Evolutionary conservation across 257 asterid species (phyloP), one percentile per base, ranked within the genome.

Genomic region (Forsythia viridissima): DNA sequence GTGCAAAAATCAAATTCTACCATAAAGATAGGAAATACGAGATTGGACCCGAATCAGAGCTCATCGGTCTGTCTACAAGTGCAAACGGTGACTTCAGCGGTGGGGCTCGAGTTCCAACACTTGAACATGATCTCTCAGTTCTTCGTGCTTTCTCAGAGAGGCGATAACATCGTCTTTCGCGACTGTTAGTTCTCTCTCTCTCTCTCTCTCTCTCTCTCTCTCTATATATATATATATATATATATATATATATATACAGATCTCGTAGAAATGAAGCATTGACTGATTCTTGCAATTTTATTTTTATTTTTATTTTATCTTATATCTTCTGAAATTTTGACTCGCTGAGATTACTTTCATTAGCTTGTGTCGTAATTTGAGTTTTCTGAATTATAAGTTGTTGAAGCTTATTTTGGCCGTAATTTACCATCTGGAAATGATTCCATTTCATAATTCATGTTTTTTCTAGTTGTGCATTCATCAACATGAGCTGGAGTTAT

Each of bases 141-240:
- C 89, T 96, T 96, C 79, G 97, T 96, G 68, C 99, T 96, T 75
- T 96, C 99, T 10, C 99, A 93, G 83, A 91, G 98, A 84, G 97
- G 98, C 88, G 98, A 96, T 66, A 96, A 91, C 88, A 96, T 96
- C 91, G 98, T 96, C 77, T 93, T 96, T 76, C 96, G 98, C 59
- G 99, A 96, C 80, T 96, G 98, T 96, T 59, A 38, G 91, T 72
- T 82, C 44, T 18, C 51, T 43, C 51, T 43, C 51, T 43, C 12
- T 43, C 51, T 43, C 21, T 52, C 20, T 55, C 65, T 52, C 2
- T 70, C 38, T 5, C 34, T 30, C 34, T 30, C 34, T 30, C 34
- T 30, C 34, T 30, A 0, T 30, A 1, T 30, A 1, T 30, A 1
- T 30, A 1, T 30, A 1, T 30, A 1, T 30, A 30, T 30, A 30